Evolutionary conservation across 83 land plant species (phyloP), one percentile per base, ranked within the genome.

Genomic region (Picea mariana): DNA sequence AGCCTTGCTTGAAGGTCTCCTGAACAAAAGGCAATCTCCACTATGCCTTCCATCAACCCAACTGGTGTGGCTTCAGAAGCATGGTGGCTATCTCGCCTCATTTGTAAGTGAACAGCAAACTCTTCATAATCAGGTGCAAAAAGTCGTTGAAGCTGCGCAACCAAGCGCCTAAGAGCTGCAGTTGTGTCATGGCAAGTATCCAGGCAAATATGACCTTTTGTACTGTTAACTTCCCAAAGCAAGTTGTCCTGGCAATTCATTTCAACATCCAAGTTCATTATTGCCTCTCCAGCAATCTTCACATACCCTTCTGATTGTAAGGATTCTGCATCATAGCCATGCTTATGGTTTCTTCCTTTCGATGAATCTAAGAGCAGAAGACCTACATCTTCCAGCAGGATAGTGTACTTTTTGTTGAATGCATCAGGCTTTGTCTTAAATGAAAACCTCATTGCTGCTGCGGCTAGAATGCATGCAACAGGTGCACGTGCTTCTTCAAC

Each of bases 151-250:
- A 98, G 85, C 80, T 98, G 98, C 67, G 83, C 81, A 78, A 85
- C 82, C 81, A 98, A 88, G 16, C 88, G 87, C 16, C 88, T 84
- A 66, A 94, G 79, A 42, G 93, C 97, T 78, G 88, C 89, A 79
- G 93, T 87, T 15, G 99, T 94, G 82, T 98, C 99, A 82, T 89
- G 93, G 86, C 99, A 98, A n/a, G 99, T 93, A 49, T 90, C 87
- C 71, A 98, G 60, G 40, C 83, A 69, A 23, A 98, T 78, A 73
- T 93, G 92, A 77, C 88, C 89, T 59, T 93, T 87, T n/a, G 89
- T 86, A 83, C 92, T 93, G 31, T 87, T 92, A 44, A 98, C 72
- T 83, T 94, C 92, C 99, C 99, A 98, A 12, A 67, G 80, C 23
- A 80, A 85, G 23, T 87, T 86, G 63, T 87, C 91, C 52, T 85